Base-by-base conservation (phyloP, 1,284 basidiomycete genomes). In the Austroboletus novae-zelandiae region DNA sequence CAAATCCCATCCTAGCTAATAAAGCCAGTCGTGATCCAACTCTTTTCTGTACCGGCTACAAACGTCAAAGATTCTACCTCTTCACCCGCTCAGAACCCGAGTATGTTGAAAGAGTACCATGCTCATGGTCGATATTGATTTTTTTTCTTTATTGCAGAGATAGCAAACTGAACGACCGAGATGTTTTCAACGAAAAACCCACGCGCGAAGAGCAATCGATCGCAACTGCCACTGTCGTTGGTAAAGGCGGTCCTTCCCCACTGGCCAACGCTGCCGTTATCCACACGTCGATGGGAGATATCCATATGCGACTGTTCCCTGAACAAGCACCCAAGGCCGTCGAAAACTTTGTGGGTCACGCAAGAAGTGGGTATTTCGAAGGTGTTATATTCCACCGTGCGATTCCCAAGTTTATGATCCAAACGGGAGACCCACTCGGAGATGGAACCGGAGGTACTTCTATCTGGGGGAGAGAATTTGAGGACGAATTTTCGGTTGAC, bases 331-430 rank as follows among this genome's bases (percentile, higher is more conserved):
- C 96, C 4, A 95, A 91, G 68, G 86, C 97, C 0, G 95, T 98
- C 39, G 96, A 98, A 72, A 99, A 98, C 74, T 99, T 99, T 71
- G 88, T 94, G 18, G 94, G 92, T 1, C 92, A 98, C 61, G 84
- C 92, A n/a, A 79, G 87, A 58, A 93, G 85, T 61, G 86, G 92
- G 1, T 99, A 93, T 74, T 99, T 91, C 68, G 95, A 99, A 67
- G 86, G 89, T 18, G 78, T 98, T 48, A 84, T 98, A 64, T 98
- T 99, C 78, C 97, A 99, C 70, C 90, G 97, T 53, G 91, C 99
- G 57, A 99, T 99, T 67, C 84, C 92, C 57, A 99, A 99, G 73
- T 99, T 99, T 66, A 99, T 99, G 97, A 85, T 99, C 47, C 96
- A 99, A 75, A 98, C 95, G 2, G 96, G 97, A 34, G 96, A 99